phyloP scores from a whole-genome alignment of 129 eudicot genomes.

The Apium graveolens region DNA sequence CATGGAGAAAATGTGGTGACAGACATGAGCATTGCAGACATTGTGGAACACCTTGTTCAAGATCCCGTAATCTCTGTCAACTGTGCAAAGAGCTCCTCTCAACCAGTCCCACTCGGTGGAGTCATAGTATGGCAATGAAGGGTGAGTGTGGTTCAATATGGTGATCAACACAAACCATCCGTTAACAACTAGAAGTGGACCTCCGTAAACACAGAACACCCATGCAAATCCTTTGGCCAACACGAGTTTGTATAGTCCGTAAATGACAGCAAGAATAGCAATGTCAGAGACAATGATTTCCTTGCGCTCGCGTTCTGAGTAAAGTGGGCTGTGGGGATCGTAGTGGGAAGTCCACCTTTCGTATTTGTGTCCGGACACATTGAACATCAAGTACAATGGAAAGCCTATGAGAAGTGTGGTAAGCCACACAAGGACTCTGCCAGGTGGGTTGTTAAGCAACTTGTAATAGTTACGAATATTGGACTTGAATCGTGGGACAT shows the following conservation, averaged over 20 bases:
- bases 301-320: conserved; percentile 32
- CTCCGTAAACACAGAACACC: conserved; percentile 26
- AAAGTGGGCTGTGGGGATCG: conserved; percentile 30
- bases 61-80: conserved; percentile 36
- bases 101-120: conserved; percentile 42
- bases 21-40: conserved; percentile 37
- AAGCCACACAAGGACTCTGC: conserved; percentile 26
- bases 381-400: conserved; percentile 26
- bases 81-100: conserved; percentile 32
- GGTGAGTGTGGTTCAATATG: conserved; percentile 36
- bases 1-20: conserved; percentile 38
- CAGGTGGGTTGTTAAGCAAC: conserved; percentile 30
- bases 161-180: conserved; percentile 32
- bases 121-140: conserved; percentile 34
- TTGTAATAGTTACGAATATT: conserved; percentile 21
- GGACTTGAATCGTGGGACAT: conserved; percentile 32
- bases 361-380: conserved; percentile 35
- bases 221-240: conserved; percentile 27
- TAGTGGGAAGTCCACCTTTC: conserved; percentile 37
- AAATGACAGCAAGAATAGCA: conserved; percentile 26
- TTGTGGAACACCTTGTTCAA: conserved; percentile 35
- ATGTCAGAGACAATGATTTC: conserved; percentile 29
- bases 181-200: conserved; percentile 27
- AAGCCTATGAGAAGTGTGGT: conserved; percentile 24
- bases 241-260: conserved; percentile 23